Evolutionary conservation across 441 rosid species (phyloP).

Genomic region (Pelargonium hybrid): DNA sequence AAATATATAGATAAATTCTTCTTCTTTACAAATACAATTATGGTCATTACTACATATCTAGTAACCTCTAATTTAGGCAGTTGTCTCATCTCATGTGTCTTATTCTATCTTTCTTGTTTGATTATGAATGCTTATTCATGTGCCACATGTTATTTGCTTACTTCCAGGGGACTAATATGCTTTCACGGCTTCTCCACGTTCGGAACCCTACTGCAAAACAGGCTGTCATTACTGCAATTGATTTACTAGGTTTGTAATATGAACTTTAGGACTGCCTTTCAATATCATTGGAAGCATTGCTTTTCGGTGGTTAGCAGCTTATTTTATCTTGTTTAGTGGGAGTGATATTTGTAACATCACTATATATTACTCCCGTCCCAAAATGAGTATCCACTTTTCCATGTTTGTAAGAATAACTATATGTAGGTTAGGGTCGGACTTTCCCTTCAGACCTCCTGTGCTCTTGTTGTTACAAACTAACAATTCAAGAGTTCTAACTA

Average conservation of each 20-base stretch:
- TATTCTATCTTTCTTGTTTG: background rate
- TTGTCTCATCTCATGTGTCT: slow-evolving; percentile 8
- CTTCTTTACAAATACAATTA: background rate
- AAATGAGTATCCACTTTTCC: no score
- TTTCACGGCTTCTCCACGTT: slow-evolving; percentile 95
- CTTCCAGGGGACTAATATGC: slow-evolving; percentile 97
- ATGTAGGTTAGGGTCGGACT: no score
- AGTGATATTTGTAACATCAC: background rate
- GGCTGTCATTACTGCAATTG: slow-evolving; percentile 98
- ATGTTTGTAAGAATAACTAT: no score
- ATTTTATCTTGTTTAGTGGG: no score
- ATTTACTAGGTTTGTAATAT: slow-evolving; percentile 67
- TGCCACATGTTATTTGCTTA: slow-evolving; percentile 18
- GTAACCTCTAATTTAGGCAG: slow-evolving; percentile 1
- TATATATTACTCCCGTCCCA: background rate
- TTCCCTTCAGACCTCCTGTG: no score
- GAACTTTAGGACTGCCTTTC: background rate
- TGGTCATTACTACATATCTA: background rate
- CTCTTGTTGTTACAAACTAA: no score
- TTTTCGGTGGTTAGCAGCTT: background rate
- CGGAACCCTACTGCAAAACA: slow-evolving; percentile 89
- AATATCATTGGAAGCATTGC: background rate
- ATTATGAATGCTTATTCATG: background rate
- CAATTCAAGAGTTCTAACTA: no score
- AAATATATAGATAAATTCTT: background rate